A percentile compares a stretch with the other conserved stretches of the same genome.
Evolutionary conservation across 2,329 filamentous ascomycete species (phyloP).

Genomic region (Fusarium newnesense): DNA sequence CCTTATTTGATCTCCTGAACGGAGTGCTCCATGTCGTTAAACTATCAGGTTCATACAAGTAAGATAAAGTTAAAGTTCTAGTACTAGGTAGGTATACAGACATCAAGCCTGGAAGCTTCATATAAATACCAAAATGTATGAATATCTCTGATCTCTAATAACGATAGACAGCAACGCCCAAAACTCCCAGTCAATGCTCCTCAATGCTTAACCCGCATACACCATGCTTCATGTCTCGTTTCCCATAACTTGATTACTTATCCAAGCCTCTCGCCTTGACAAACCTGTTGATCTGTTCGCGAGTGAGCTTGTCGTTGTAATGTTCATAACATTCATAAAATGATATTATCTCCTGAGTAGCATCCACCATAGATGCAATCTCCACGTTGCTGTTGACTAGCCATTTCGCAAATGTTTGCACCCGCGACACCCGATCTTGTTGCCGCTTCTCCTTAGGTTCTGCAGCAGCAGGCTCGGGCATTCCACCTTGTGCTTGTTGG

Average conservation of each 20-base stretch:
- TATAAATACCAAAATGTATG: background rate
- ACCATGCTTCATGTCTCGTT: constrained; percentile 40
- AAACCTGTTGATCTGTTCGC: constrained; percentile 68
- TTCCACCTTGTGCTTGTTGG: constrained; percentile 38
- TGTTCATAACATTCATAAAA: constrained; percentile 79
- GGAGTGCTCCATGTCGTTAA: background rate
- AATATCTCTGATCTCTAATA: background rate
- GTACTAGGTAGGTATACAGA: background rate
- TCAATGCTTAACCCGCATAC: constrained; percentile 7
- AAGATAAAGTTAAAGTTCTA: background rate
- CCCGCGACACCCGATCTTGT: constrained; percentile 69
- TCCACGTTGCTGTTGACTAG: constrained; percentile 87
- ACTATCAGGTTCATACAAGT: background rate
- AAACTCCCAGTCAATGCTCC: constrained; percentile 21
- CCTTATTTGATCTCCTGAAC: background rate
- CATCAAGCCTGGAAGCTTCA: background rate
- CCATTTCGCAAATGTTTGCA: constrained; percentile 78
- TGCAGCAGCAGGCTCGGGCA: constrained; percentile 23
- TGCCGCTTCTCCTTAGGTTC: constrained; percentile 60
- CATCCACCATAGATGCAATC: constrained; percentile 86
- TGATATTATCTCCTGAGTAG: constrained; percentile 90
- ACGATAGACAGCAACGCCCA: constrained; percentile 1
- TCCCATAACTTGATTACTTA: constrained; percentile 51
- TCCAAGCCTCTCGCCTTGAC: constrained; percentile 68
- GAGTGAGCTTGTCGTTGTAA: constrained; percentile 68